A percentile compares a stretch with the other conserved stretches of the same genome.
Conservation (phyloP, 2,329 filamentous ascomycete genomes). For the Colletotrichum limetticola region DNA sequence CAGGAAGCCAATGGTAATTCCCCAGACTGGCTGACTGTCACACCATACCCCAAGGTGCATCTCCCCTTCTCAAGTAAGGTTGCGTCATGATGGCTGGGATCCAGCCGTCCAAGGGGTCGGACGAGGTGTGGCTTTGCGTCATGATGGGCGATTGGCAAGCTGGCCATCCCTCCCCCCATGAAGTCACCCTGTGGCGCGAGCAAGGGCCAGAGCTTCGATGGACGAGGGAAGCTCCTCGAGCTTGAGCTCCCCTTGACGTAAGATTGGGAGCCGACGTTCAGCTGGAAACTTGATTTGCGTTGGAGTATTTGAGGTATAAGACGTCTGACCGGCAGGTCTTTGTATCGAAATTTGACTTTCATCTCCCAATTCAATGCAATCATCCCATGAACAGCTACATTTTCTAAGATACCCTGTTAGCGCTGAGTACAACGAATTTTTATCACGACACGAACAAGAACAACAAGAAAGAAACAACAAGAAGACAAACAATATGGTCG, state of each 20-base stretch:
- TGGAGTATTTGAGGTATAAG: slow-evolving; percentile 35
- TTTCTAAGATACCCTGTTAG: slow-evolving; percentile 23
- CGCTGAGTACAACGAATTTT: slow-evolving; percentile 16
- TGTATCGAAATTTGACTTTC: not conserved
- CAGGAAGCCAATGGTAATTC: slow-evolving; percentile 41
- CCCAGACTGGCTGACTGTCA: slow-evolving; percentile 23
- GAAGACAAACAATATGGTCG: slow-evolving; percentile 13
- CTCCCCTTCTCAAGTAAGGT: slow-evolving; percentile 25
- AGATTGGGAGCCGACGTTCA: slow-evolving; percentile 2
- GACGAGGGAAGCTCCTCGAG: slow-evolving; percentile 23
- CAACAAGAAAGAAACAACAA: not conserved
- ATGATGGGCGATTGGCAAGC: slow-evolving; percentile 30
- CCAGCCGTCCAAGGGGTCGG: slow-evolving; percentile 28
- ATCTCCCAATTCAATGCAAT: slow-evolving; percentile 25
- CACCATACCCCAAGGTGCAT: slow-evolving; percentile 33
- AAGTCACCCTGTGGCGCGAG: slow-evolving; percentile 37
- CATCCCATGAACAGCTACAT: slow-evolving; percentile 25
- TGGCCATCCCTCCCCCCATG: slow-evolving; percentile 27
- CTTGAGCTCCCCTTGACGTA: slow-evolving; percentile 35
- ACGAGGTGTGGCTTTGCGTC: slow-evolving; percentile 38
- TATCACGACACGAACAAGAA: slow-evolving; percentile 35
- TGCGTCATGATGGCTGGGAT: slow-evolving; percentile 36
- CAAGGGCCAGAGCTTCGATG: slow-evolving; percentile 24
- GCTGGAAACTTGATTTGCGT: slow-evolving; percentile 36
- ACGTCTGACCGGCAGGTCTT: slow-evolving; percentile 19